Percentiles rank a stretch among this genome's conserved stretches.
Conservation (phyloP, 2,329 filamentous ascomycete genomes). For the Cercospora brassicicola region DNA sequence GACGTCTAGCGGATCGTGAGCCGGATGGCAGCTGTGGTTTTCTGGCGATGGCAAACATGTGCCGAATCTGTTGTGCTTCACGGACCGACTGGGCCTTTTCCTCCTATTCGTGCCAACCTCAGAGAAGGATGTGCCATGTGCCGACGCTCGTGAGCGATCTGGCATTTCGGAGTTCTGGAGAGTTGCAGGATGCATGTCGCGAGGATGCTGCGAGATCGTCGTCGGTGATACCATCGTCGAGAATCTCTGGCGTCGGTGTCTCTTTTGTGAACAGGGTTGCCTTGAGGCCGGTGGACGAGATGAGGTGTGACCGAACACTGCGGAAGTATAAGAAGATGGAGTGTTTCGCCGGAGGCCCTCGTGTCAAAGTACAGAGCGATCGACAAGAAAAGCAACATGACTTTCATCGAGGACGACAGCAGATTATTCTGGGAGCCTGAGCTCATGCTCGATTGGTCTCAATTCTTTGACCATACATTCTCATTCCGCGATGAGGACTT, state of each 20-base stretch:
- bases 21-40: background rate
- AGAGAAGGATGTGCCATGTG: background rate
- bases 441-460: background rate
- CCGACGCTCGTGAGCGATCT: background rate
- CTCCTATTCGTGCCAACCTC: background rate
- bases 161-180: background rate
- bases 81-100: background rate
- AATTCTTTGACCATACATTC: background rate
- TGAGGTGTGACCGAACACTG: background rate
- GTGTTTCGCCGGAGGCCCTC: background rate
- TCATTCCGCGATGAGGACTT: background rate
- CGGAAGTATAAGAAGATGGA: background rate
- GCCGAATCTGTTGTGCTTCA: background rate
- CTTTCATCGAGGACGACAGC: background rate
- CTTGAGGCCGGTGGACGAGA: background rate
- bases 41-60: background rate
- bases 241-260: background rate
- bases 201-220: background rate
- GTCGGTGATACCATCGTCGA: background rate
- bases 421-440: background rate
- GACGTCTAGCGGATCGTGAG: background rate
- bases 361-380: no score
- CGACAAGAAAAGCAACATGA: background rate
- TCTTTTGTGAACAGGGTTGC: background rate
- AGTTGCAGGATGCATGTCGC: background rate